phyloP scores from a whole-genome alignment of 805 yeast species.

The Lipomyces spencermartinsiae region DNA sequence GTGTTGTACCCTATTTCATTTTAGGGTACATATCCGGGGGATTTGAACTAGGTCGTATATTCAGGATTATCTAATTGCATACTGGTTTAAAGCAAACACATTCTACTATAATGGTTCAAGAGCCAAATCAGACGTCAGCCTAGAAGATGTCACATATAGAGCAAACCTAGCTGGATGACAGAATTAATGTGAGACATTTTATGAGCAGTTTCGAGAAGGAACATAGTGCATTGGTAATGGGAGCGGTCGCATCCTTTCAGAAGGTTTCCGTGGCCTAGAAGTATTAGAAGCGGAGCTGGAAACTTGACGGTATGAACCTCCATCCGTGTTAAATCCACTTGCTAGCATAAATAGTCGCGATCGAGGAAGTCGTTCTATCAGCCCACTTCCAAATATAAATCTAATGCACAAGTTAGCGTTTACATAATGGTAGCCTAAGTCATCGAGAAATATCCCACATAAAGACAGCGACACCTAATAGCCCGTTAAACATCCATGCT shows the following conservation, averaged over 20 bases:
- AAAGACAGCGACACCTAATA: slow-evolving; percentile 17
- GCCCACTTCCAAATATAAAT: slow-evolving; percentile 1
- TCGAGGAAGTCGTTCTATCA: background rate
- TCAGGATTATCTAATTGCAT: background rate
- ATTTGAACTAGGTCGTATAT: no score
- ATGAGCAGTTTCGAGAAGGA: background rate
- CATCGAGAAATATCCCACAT: slow-evolving; percentile 6
- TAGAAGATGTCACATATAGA: background rate
- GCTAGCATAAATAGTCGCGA: background rate
- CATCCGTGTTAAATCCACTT: background rate
- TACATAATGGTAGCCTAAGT: background rate
- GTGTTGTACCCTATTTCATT: no score
- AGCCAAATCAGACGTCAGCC: background rate
- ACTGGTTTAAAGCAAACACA: background rate
- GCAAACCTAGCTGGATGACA: background rate
- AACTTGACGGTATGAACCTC: background rate
- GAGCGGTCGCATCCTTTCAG: background rate
- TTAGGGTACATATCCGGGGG: no score
- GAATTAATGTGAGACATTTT: background rate
- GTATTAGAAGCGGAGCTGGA: background rate
- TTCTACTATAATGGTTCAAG: background rate
- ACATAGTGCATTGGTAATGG: background rate
- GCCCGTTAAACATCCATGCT: slow-evolving; percentile 11
- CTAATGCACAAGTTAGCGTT: slow-evolving; percentile 1
- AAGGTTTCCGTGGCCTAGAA: background rate